Base-by-base conservation (phyloP, 805 yeast genomes). In the Cyberlindnera xylosilytica region DNA sequence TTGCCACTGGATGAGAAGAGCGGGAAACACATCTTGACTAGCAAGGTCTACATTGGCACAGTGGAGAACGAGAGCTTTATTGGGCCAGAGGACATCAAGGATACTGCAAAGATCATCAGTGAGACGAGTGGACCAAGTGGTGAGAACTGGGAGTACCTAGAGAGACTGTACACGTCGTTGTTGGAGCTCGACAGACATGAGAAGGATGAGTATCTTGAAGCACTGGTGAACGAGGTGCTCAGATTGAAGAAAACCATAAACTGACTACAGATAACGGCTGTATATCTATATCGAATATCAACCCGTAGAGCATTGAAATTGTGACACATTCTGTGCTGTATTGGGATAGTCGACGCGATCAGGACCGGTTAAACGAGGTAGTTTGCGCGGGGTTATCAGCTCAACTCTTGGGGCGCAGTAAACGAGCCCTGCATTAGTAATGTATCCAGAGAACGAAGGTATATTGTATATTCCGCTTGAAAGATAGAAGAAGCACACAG, bases 41-140 rank as follows among this genome's bases (percentile, higher is more conserved):
- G 93, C 19, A 64, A 69, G 20, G 87, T 87, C 0, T 90, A 90
- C 60, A 86, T 90, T 17, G 97, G 97, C 0, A 84, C 91, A 1
- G 74, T 81, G 1, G 83, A 78, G 12, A 90, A 89, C 55, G 82
- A 71, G 39, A 87, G 96, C 3, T 91, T 89, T 56, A 70, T 87
- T 3, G 97, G 97, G 0, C 95, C 96, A 1, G 95, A 89, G 58
- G 57, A 58, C 3, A 66, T 83, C 0, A 60, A 61, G 6, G 63
- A 60, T 0, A 80, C 96, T 0, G 95, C 95, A 0, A 51, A 53
- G 16, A 70, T 76, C 7, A 87, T 90, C 12, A 64, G 70, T 9
- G 52, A 52, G 0, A 68, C 83, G 15, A 54, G 51, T 6, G 98
- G 98, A 0, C 93, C 93, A 19, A 83, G 95, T 55, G 97, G 98